Evolutionary conservation across 192 early-diverging fungal species (phyloP), one percentile per base, ranked within the genome.

Genomic region (Coemansia sp.): DNA sequence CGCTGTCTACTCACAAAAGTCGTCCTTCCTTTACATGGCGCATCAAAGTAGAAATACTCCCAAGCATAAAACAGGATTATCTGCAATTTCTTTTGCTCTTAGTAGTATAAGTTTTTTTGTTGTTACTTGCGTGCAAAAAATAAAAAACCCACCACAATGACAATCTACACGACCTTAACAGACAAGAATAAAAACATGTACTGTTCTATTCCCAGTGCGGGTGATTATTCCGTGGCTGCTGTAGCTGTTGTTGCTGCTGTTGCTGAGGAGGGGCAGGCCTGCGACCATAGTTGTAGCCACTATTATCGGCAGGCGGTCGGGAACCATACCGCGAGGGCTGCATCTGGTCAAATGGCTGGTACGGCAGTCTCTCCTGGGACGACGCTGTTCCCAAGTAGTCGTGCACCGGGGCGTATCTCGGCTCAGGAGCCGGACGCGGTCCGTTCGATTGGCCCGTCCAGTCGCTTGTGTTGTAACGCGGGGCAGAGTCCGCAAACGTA

Each of bases 201-300:
- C 7, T 9, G 10, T 12, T 45, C 62, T 69, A 79, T 26, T 68
- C 76, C 76, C 76, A 79, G 32, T 68, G 68, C 12, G 76, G 76
- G 26, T 26, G 26, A 19, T 64, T 64, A 37, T 70, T 79, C 47
- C 76, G 76, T 12, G 54, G 63, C 32, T 44, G 64, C 15, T 23
- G 32, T 1, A 49, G 56, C 26, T 48, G 37, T 26, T 63, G 53
- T 15, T 39, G 62, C 38, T 48, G 63, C 4, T 64, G 23, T 52
- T 32, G 61, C 26, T 26, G 26, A 3, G 26, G 3, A 26, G 26
- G 26, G 3, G 26, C 26, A 26, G 26, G 26, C 26, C 26, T 26
- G 26, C 26, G 26, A 26, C 26, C 26, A 26, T 26, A 26, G 26
- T 26, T 3, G 26, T 26, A 26, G 37, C 57, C 57, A 41, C 39